Percentiles rank a stretch among this genome's conserved stretches.
These are phyloP conservation scores for Cylindrotheca closterium DNA, from an alignment of 108 stramenopile genomes.

Conservation along the genomic window DNA sequence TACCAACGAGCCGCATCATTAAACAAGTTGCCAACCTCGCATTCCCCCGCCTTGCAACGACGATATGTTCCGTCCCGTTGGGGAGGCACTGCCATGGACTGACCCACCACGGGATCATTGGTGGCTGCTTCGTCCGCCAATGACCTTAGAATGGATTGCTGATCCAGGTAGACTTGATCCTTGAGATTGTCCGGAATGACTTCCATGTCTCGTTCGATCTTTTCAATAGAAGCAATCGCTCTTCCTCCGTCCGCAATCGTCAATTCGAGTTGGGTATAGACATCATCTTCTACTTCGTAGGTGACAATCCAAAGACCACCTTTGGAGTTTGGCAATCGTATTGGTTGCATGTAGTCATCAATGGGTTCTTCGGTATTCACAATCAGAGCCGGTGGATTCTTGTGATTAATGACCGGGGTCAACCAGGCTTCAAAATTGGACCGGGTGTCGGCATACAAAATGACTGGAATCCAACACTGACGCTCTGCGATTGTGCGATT, in stretches of 20 bases:
- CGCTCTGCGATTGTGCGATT: background rate
- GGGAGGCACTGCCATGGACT: slow-evolving; percentile 28
- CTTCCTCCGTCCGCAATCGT: background rate
- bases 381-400: background rate
- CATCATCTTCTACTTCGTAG: background rate
- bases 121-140: slow-evolving; percentile 33
- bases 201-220: slow-evolving; percentile 9
- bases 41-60: slow-evolving; percentile 43
- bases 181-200: slow-evolving; percentile 20
- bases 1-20: slow-evolving; percentile 52
- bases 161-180: slow-evolving; percentile 27
- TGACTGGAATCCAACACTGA: background rate
- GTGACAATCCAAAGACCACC: background rate
- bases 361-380: background rate
- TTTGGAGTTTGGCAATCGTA: background rate
- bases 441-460: background rate
- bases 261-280: background rate
- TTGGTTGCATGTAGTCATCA: background rate
- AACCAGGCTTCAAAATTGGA: background rate
- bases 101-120: slow-evolving; percentile 43
- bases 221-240: slow-evolving; percentile 2
- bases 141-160: slow-evolving; percentile 12
- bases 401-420: background rate
- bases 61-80: slow-evolving; percentile 23
- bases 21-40: slow-evolving; percentile 41